These are phyloP conservation scores for Entamoeba dispar DNA, from an alignment of 208 protist genomes.

Conservation along the genomic window DNA sequence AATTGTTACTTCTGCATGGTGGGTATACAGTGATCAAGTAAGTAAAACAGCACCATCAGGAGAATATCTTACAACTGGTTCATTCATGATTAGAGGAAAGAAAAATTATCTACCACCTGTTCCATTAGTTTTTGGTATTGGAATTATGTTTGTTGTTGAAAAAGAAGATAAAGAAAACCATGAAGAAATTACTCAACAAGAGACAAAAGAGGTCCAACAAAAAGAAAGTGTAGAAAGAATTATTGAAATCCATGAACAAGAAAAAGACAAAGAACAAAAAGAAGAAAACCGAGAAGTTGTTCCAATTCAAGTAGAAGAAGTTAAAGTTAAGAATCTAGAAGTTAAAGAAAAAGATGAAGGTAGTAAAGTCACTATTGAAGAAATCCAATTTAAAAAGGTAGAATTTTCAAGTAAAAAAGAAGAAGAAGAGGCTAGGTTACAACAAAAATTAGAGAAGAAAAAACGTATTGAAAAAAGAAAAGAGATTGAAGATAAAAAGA, in stretches of 20 bases:
- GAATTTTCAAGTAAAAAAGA: slow-evolving; percentile 23
- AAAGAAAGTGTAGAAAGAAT: not conserved
- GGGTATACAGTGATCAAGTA: slow-evolving; percentile 67
- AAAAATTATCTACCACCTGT: slow-evolving; percentile 54
- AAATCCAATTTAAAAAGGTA: slow-evolving; percentile 9
- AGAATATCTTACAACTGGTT: slow-evolving; percentile 57
- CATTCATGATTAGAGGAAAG: slow-evolving; percentile 62
- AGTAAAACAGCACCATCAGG: slow-evolving; percentile 58
- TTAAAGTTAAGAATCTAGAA: not conserved
- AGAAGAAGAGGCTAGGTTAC: slow-evolving; percentile 20
- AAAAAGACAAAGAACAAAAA: not conserved
- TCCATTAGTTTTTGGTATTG: slow-evolving; percentile 33
- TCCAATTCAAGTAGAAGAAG: not conserved
- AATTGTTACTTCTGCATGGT: slow-evolving; percentile 63
- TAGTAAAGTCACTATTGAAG: not conserved
- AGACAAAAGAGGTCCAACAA: not conserved
- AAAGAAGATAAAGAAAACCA: not conserved
- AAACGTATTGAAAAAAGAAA: slow-evolving; percentile 6
- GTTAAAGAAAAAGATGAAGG: not conserved
- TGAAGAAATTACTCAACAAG: not conserved
- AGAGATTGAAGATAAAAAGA: slow-evolving; percentile 9
- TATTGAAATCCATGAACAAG: not conserved
- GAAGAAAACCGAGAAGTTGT: not conserved
- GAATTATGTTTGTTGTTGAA: slow-evolving; percentile 17
- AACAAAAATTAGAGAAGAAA: slow-evolving; percentile 10